Percentiles rank a stretch among this genome's conserved stretches.
Conservation (phyloP, 371 early-diverging fungal species). For the Entomophthora muscae region DNA sequence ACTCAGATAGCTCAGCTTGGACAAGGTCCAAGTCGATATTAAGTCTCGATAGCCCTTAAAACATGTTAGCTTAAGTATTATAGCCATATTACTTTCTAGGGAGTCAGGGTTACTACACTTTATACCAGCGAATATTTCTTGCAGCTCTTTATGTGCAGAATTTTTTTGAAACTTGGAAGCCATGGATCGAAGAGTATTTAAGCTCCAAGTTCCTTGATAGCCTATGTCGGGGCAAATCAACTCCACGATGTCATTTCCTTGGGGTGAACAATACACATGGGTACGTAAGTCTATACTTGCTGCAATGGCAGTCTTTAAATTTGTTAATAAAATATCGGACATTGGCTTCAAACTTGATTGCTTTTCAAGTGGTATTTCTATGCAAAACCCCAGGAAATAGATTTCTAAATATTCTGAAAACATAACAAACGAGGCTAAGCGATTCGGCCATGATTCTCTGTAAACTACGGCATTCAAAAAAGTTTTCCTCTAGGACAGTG, state of each 20-base stretch:
- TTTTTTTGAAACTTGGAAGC: neutral
- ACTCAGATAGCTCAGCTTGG: neutral
- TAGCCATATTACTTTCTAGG: too few relatives aligned
- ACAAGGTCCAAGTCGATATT: neutral
- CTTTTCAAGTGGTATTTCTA: too few relatives aligned
- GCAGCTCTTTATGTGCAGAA: neutral
- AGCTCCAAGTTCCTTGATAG: neutral
- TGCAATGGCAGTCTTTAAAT: constrained; percentile 20
- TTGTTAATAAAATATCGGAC: too few relatives aligned
- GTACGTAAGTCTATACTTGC: constrained; percentile 22
- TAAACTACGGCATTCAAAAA: too few relatives aligned
- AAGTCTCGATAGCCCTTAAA: neutral
- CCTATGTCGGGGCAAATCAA: constrained; percentile 10
- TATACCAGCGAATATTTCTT: neutral
- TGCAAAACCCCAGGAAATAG: too few relatives aligned
- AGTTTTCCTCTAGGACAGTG: too few relatives aligned
- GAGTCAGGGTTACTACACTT: too few relatives aligned
- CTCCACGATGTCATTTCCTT: constrained; percentile 4
- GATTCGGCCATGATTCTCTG: too few relatives aligned
- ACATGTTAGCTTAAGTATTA: neutral
- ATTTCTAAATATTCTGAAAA: too few relatives aligned
- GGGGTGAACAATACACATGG: constrained; percentile 3
- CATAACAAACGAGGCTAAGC: too few relatives aligned
- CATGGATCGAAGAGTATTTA: neutral
- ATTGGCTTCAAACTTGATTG: too few relatives aligned